phyloP scores from a whole-genome alignment of 2,329 filamentous ascomycete species.

The Eutypella sp. region DNA sequence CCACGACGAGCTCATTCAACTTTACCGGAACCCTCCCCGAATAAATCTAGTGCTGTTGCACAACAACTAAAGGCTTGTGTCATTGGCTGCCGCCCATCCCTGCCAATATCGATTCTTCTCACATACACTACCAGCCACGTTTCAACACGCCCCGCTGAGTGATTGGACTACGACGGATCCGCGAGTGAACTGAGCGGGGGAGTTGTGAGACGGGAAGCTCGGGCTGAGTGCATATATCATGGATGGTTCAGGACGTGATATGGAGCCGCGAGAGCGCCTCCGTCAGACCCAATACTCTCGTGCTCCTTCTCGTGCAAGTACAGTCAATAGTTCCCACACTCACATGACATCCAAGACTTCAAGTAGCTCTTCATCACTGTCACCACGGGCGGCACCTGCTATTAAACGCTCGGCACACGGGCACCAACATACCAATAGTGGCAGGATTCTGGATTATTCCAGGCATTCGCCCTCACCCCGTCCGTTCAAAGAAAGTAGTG shows the following conservation, averaged over 20 bases:
- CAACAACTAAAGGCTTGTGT: too few relatives aligned
- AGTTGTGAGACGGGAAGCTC: neutral
- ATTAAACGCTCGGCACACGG: conserved; percentile 33
- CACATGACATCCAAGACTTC: conserved; percentile 37
- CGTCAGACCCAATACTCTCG: conserved; percentile 29
- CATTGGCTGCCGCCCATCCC: neutral
- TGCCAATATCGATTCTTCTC: neutral
- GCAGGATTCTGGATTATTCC: conserved; percentile 28
- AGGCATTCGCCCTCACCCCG: conserved; percentile 35
- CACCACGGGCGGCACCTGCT: conserved; percentile 31
- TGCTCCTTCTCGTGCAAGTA: conserved; percentile 40
- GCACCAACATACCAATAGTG: conserved; percentile 35
- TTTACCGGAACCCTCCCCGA: too few relatives aligned
- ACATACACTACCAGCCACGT: neutral
- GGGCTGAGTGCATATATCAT: conserved; percentile 11
- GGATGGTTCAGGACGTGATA: conserved; percentile 17
- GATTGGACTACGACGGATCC: neutral
- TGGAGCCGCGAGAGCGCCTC: conserved; percentile 20
- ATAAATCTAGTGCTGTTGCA: too few relatives aligned
- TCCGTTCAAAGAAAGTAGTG: conserved; percentile 37
- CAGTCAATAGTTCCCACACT: conserved; percentile 33
- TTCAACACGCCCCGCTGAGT: neutral
- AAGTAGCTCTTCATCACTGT: conserved; percentile 37
- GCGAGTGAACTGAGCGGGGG: neutral
- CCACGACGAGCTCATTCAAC: too few relatives aligned